phyloP scores from a whole-genome alignment of 2,329 filamentous ascomycete genomes.

The Colletotrichum shisoi region DNA sequence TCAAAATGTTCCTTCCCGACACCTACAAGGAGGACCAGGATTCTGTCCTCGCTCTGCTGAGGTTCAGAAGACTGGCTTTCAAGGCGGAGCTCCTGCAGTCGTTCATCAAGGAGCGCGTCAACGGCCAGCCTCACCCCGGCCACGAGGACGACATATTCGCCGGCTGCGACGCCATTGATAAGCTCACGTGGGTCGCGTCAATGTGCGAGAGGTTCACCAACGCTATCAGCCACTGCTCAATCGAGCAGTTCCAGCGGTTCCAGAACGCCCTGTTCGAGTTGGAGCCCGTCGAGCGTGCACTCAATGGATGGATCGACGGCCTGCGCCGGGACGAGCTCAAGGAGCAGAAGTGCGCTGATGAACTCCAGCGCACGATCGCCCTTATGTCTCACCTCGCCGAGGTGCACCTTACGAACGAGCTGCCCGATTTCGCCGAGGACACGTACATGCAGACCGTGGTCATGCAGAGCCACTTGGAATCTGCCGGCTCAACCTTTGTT shows the following conservation, averaged over 20 bases:
- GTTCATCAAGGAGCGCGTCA: slow-evolving; percentile 81
- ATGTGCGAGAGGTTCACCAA: slow-evolving; percentile 87
- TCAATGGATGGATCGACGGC: slow-evolving; percentile 88
- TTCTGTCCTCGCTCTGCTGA: slow-evolving; percentile 85
- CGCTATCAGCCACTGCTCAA: slow-evolving; percentile 78
- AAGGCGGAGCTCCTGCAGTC: slow-evolving; percentile 82
- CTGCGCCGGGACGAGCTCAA: slow-evolving; percentile 85
- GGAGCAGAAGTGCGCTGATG: slow-evolving; percentile 80
- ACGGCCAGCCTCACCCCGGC: slow-evolving; percentile 68
- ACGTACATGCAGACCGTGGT: slow-evolving; percentile 78
- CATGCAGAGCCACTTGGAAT: slow-evolving; percentile 84
- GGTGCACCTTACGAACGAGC: slow-evolving; percentile 74
- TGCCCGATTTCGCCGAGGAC: slow-evolving; percentile 79
- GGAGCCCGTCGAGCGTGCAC: slow-evolving; percentile 86
- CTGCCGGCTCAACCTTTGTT: slow-evolving; percentile 72
- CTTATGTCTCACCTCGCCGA: slow-evolving; percentile 87
- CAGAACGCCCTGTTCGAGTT: slow-evolving; percentile 85
- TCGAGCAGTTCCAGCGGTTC: slow-evolving; percentile 79
- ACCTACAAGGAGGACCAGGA: slow-evolving; percentile 81
- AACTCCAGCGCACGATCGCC: slow-evolving; percentile 83
- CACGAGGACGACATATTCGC: slow-evolving; percentile 81
- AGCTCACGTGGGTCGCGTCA: slow-evolving; percentile 81
- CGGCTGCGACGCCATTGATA: slow-evolving; percentile 82
- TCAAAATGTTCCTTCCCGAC: slow-evolving; percentile 88
- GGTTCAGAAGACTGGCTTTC: slow-evolving; percentile 87